Conservation (phyloP, 2,329 filamentous ascomycete species). For the Hypoxylon rubiginosum region DNA sequence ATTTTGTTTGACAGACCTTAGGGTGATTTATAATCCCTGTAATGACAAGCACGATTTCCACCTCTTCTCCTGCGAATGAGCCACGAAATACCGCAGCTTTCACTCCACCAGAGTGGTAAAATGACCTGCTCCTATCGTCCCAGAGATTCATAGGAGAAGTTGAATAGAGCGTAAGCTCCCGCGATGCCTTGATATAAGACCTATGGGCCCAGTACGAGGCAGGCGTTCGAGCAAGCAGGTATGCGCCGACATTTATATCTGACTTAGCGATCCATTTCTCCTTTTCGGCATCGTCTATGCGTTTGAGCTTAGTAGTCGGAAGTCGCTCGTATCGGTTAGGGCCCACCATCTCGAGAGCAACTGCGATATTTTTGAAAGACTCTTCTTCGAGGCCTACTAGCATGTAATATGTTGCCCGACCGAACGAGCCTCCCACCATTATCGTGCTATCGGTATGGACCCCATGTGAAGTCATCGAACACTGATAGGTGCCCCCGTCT, state of each 20-base stretch:
- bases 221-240: background rate
- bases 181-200: background rate
- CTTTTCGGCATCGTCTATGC: background rate
- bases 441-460: background rate
- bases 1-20: background rate
- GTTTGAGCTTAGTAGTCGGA: background rate
- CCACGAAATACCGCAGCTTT: background rate
- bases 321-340: background rate
- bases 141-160: background rate
- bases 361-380: background rate
- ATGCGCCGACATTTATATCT: background rate
- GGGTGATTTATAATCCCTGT: background rate
- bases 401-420: background rate
- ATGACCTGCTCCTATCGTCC: background rate
- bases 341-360: background rate
- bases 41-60: background rate
- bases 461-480: background rate
- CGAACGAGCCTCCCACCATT: background rate
- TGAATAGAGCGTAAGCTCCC: background rate
- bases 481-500: background rate
- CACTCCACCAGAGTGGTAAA: background rate
- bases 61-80: background rate
- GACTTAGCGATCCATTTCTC: background rate
- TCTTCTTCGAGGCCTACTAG: background rate
- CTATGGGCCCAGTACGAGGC: too few species aligned